Evolutionary conservation across 371 early-diverging fungal species (phyloP).

Genomic region (Mucor circinelloides): DNA sequence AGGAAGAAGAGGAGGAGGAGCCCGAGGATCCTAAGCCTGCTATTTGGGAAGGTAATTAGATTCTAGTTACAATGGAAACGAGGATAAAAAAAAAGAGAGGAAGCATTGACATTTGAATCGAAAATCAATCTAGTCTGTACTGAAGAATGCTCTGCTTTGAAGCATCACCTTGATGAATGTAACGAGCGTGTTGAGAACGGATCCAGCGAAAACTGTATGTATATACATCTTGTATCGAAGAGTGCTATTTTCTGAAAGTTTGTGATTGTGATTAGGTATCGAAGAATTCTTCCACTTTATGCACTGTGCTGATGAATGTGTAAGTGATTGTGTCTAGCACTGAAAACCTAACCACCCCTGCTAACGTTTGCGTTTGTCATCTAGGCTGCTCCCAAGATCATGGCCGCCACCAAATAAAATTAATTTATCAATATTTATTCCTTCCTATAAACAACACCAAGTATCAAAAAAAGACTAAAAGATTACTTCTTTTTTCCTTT

Average conservation of each 20-base stretch:
- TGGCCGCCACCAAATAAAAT: slow-evolving; percentile 47
- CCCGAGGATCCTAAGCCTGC: slow-evolving; percentile 53
- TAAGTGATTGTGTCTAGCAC: slow-evolving; percentile 29
- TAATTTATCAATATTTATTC: slow-evolving; percentile 14
- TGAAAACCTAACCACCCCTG: not conserved
- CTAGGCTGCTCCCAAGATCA: slow-evolving; percentile 55
- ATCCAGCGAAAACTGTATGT: slow-evolving; percentile 54
- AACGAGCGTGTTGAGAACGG: slow-evolving; percentile 62
- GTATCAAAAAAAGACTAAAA: slow-evolving; percentile 3
- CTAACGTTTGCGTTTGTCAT: not conserved
- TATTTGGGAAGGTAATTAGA: slow-evolving; percentile 48
- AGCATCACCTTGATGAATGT: slow-evolving; percentile 60
- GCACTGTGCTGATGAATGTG: slow-evolving; percentile 63
- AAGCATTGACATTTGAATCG: not conserved
- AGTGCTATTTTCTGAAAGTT: not conserved
- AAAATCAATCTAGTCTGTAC: slow-evolving; percentile 39
- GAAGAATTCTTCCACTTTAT: slow-evolving; percentile 64
- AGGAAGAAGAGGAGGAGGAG: slow-evolving; percentile 43
- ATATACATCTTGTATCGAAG: not conserved
- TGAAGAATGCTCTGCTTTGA: slow-evolving; percentile 46
- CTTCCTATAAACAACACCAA: slow-evolving; percentile 3
- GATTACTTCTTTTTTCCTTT: not conserved
- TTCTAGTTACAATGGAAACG: not conserved
- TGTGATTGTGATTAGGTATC: slow-evolving; percentile 37
- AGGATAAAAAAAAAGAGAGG: not conserved